Conservation (phyloP, 495 filamentous ascomycete species). For the Hypoxylon lenormandii region DNA sequence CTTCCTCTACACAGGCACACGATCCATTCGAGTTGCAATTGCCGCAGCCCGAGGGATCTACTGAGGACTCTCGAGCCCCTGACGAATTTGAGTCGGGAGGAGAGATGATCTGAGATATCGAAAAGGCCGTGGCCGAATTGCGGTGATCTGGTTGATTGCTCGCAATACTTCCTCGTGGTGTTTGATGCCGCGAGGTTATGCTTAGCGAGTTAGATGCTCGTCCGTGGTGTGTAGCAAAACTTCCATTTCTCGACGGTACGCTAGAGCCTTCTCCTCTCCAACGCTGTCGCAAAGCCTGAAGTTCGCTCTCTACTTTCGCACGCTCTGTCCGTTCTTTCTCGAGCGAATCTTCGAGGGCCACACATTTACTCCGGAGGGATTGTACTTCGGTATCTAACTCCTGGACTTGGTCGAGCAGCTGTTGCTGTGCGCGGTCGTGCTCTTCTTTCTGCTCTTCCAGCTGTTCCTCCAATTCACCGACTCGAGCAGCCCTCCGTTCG, state of each 20-base stretch:
- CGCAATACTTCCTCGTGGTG: conserved; percentile 42
- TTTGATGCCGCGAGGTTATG: conserved; percentile 36
- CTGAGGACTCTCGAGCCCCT: conserved; percentile 31
- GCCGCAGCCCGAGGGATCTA: conserved; percentile 62
- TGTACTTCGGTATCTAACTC: conserved; percentile 62
- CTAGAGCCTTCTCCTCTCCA: conserved; percentile 38
- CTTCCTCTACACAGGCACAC: conserved; percentile 67
- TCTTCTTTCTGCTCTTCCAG: conserved; percentile 72
- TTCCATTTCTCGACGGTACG: conserved; percentile 44
- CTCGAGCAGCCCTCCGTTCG: conserved; percentile 84
- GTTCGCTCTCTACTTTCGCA: conserved; percentile 39
- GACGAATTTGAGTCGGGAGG: conserved; percentile 55
- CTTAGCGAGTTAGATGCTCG: conserved; percentile 26
- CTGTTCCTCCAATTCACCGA: conserved; percentile 87
- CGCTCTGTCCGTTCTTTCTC: conserved; percentile 57
- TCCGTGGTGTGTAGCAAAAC: conserved; percentile 40
- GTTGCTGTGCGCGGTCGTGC: conserved; percentile 60
- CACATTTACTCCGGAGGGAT: conserved; percentile 56
- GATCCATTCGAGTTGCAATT: conserved; percentile 60
- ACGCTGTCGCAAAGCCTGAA: conserved; percentile 41
- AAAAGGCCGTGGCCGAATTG: conserved; percentile 53
- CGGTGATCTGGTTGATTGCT: conserved; percentile 51
- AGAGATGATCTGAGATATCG: conserved; percentile 63
- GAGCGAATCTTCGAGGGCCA: conserved; percentile 57
- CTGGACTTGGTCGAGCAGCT: conserved; percentile 59